Evolutionary conservation across 768 basidiomycete genomes (phyloP).

Genomic region (Terana coerulea): DNA sequence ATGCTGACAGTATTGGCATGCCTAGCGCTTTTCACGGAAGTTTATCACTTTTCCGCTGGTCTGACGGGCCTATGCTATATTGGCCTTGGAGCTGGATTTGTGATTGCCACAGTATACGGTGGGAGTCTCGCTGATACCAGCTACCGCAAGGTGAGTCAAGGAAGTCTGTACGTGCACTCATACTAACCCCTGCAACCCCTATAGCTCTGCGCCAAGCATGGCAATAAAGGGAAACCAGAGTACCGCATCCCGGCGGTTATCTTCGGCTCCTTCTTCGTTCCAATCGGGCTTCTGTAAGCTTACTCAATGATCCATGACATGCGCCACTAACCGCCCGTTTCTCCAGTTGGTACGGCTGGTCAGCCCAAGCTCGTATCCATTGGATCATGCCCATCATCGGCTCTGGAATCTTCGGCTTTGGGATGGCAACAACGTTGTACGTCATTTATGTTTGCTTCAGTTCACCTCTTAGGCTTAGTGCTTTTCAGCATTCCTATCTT

Average conservation of each 20-base stretch:
- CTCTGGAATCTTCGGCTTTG: slow-evolving; percentile 55
- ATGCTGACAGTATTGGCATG: slow-evolving; percentile 7
- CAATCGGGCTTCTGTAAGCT: slow-evolving; percentile 66
- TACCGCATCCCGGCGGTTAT: slow-evolving; percentile 74
- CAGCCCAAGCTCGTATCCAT: slow-evolving; percentile 59
- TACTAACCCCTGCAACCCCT: not conserved
- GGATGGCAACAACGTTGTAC: slow-evolving; percentile 58
- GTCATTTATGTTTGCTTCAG: slow-evolving; percentile 19
- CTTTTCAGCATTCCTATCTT: slow-evolving; percentile 70
- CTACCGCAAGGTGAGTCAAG: slow-evolving; percentile 26
- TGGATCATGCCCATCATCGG: slow-evolving; percentile 72
- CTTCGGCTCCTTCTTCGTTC: slow-evolving; percentile 65
- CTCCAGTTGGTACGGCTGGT: slow-evolving; percentile 85
- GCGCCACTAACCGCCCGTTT: too few relatives aligned
- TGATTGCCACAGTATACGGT: slow-evolving; percentile 28
- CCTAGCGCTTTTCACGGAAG: slow-evolving; percentile 38
- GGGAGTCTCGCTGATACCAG: slow-evolving; percentile 28
- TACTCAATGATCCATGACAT: too few relatives aligned
- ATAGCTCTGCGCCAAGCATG: slow-evolving; percentile 26
- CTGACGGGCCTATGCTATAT: slow-evolving; percentile 34
- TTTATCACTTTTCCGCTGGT: slow-evolving; percentile 29
- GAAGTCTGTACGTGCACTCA: not conserved
- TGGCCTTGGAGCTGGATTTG: slow-evolving; percentile 35
- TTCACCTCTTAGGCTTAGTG: not conserved
- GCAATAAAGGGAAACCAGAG: slow-evolving; percentile 67